These are phyloP conservation scores for Striga asiatica DNA, from an alignment of 257 asterid genomes.

Conservation along the genomic window DNA sequence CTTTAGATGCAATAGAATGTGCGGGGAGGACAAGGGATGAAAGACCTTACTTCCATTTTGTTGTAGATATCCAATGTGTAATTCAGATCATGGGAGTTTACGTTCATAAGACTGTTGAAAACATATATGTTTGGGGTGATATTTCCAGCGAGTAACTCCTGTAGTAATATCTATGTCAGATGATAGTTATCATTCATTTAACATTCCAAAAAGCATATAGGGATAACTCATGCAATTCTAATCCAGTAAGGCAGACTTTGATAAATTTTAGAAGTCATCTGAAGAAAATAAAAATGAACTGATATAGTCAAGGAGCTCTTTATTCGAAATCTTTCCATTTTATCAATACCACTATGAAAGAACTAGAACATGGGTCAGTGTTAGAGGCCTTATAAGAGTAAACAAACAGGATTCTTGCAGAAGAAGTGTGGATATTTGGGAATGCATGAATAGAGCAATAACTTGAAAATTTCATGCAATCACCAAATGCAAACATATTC, in stretches of 20 bases:
- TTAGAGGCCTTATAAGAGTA: neutral
- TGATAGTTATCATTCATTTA: constrained; percentile 12
- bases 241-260: neutral
- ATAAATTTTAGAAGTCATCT: neutral
- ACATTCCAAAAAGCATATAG: neutral
- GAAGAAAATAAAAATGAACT: too few relatives aligned
- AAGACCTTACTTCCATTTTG: constrained; percentile 63
- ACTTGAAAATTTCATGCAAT: neutral
- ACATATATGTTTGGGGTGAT: constrained; percentile 61
- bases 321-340: neutral
- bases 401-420: neutral
- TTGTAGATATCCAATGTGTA: constrained; percentile 58
- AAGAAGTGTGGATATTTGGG: neutral
- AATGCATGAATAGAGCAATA: neutral
- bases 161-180: constrained; percentile 27
- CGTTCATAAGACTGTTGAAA: constrained; percentile 93
- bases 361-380: neutral
- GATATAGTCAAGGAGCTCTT: neutral
- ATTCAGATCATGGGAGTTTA: constrained; percentile 68
- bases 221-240: neutral
- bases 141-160: constrained; percentile 55
- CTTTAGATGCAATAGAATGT: neutral
- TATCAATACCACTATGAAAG: neutral
- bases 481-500: neutral
- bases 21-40: constrained; percentile 8